Evolutionary conservation across 306 rosid species (phyloP).

Genomic region (Geum urbanum): DNA sequence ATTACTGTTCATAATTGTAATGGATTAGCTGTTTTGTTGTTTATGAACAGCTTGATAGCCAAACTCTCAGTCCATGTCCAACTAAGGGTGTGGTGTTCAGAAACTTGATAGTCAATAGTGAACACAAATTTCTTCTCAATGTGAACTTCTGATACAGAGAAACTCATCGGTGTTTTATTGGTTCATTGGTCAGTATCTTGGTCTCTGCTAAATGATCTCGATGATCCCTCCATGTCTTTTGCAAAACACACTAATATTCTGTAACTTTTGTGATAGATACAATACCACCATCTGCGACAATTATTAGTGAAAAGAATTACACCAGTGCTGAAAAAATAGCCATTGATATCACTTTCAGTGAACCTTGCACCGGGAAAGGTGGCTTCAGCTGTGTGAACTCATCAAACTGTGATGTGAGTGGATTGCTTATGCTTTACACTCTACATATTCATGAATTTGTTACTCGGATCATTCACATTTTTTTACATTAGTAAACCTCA

Average conservation of each 20-base stretch:
- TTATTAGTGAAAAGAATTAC: slow-evolving; percentile 35
- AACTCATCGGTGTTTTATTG: slow-evolving; percentile 55
- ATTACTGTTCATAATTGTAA: not conserved
- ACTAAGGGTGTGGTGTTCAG: slow-evolving; percentile 27
- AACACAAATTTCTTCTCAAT: slow-evolving; percentile 44
- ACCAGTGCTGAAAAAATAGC: slow-evolving; percentile 42
- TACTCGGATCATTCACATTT: not conserved
- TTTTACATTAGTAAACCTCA: not conserved
- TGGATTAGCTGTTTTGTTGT: not conserved
- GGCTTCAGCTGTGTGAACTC: slow-evolving; percentile 56
- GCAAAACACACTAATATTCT: not conserved
- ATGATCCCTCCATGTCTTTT: not conserved
- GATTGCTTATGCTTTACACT: not conserved
- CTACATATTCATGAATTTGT: slow-evolving; percentile 5
- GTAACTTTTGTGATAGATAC: slow-evolving; percentile 35
- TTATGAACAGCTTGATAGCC: slow-evolving; percentile 52
- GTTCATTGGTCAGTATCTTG: slow-evolving; percentile 50
- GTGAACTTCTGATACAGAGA: slow-evolving; percentile 37
- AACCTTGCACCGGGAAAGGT: slow-evolving; percentile 50
- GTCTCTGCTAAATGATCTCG: not conserved
- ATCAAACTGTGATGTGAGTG: slow-evolving; percentile 60
- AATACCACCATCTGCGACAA: slow-evolving; percentile 54
- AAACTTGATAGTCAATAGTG: slow-evolving; percentile 42
- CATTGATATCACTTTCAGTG: slow-evolving; percentile 49
- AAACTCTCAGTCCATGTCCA: slow-evolving; percentile 38